Percentiles rank a stretch among this genome's conserved stretches.
These are phyloP conservation scores for Kodamaea neixiangensis DNA, from an alignment of 805 yeast species.

Conservation along the genomic window DNA sequence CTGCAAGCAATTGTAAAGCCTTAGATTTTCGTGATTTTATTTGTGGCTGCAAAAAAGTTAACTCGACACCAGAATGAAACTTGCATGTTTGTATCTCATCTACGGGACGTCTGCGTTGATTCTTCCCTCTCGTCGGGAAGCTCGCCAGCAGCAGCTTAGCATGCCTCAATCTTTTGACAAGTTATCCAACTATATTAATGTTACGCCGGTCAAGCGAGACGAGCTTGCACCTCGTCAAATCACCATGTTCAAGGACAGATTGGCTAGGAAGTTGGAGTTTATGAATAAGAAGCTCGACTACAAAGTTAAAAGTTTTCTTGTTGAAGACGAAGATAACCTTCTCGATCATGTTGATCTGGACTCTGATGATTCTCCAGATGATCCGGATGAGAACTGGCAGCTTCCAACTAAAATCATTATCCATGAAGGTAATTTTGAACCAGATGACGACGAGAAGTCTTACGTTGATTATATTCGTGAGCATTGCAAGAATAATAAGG, in stretches of 20 bases:
- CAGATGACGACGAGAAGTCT: neutral
- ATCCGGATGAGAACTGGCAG: constrained; percentile 1
- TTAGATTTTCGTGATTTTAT: too few species aligned
- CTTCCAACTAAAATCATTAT: constrained; percentile 9
- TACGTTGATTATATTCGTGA: constrained; percentile 9
- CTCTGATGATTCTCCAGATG: too few species aligned
- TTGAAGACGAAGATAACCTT: neutral
- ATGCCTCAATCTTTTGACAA: neutral
- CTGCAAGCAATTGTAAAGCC: neutral
- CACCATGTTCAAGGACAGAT: constrained; percentile 1
- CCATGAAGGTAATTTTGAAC: constrained; percentile 6
- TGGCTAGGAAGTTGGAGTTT: constrained; percentile 3
- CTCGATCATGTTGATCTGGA: neutral
- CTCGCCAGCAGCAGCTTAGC: neutral
- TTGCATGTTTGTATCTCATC: neutral
- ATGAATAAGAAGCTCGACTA: neutral
- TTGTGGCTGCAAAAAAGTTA: neutral
- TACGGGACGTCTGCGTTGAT: neutral
- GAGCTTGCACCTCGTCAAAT: neutral
- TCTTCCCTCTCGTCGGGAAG: neutral
- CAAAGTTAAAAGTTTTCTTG: neutral
- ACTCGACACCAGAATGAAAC: neutral
- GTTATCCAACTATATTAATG: constrained; percentile 2
- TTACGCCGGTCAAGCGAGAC: constrained; percentile 9
- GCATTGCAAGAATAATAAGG: neutral